Percentiles rank a stretch among this genome's conserved stretches.
These are phyloP conservation scores for Neofusicoccum laricinum DNA, from an alignment of 2,329 filamentous ascomycete species.

Conservation along the genomic window DNA sequence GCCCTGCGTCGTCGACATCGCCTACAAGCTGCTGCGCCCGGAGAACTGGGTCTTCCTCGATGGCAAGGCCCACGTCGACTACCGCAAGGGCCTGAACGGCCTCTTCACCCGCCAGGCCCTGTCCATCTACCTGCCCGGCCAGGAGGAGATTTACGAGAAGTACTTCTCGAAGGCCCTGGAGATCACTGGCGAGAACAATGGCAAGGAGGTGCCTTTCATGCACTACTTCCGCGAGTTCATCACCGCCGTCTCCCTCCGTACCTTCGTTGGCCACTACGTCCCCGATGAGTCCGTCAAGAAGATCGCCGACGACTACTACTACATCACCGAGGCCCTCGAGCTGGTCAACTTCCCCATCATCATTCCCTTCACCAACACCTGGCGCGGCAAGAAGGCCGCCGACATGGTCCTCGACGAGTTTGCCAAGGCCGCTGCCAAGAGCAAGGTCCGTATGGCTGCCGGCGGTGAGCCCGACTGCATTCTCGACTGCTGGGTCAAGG, in stretches of 20 bases:
- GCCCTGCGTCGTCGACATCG: conserved; percentile 92
- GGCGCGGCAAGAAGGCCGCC: conserved; percentile 94
- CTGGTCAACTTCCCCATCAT: conserved; percentile 99
- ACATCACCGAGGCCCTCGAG: conserved; percentile 92
- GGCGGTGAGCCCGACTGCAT: conserved; percentile 87
- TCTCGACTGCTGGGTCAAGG: conserved; percentile 90
- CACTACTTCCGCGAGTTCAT: conserved; percentile 88
- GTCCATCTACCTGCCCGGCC: conserved; percentile 81
- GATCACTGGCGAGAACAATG: conserved; percentile 66
- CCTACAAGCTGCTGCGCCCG: conserved; percentile 85
- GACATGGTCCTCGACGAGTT: conserved; percentile 92
- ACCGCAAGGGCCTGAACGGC: conserved; percentile 92
- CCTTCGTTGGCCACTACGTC: conserved; percentile 97
- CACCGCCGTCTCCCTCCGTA: conserved; percentile 90
- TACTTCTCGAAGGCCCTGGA: conserved; percentile 80
- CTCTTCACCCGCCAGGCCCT: conserved; percentile 91
- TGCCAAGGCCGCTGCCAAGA: conserved; percentile 85
- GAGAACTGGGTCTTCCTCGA: conserved; percentile 98
- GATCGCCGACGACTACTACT: conserved; percentile 94
- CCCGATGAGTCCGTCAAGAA: conserved; percentile 85
- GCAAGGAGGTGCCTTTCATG: conserved; percentile 85
- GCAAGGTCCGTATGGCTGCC: conserved; percentile 85
- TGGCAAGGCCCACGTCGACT: conserved; percentile 91
- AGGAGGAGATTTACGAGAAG: conserved; percentile 85
- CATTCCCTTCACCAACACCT: conserved; percentile 89